Base-by-base conservation (phyloP, 2,329 filamentous ascomycete species). In the Dactylonectria macrodidyma region DNA sequence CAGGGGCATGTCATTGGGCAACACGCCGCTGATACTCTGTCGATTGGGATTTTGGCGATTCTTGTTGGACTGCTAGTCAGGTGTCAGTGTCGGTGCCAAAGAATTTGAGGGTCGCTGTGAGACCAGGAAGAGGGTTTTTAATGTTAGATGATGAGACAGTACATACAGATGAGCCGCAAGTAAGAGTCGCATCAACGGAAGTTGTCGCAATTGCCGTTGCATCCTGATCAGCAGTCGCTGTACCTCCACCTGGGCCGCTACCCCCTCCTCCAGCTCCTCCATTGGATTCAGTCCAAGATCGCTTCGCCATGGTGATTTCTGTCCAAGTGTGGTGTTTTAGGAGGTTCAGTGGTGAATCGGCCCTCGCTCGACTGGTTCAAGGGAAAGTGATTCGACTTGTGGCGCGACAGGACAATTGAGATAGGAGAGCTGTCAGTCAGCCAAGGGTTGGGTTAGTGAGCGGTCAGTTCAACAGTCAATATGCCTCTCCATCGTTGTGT, bases 211-310 rank as follows among this genome's bases (percentile, higher is more conserved):
- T 60, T 5, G 67, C 41, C 52, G 68, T 72, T 9, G 69, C 60
- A 64, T 70, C 74, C 36, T 51, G 66, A 1, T 67, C 63, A 50
- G 71, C 71, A 3, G 70, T 64, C n/a, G 62, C n/a, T 14, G 38
- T 54, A 59, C 57, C 56, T 56, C 60, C 66, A 19, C 68, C 62
- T 30, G 26, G 26, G 26, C 54, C 52, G 30, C 51, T 30, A 2
- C 46, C 58, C 10, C 55, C 59, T 6, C 59, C 36, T n/a, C 59
- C 54, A 24, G 52, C 52, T 33, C 36, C 55, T 54, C 67, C 67
- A 34, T 74, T 74, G 2, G 73, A 75, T 16, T 75, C 73, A 19
- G 71, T 75, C 73, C 73, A 75, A 47, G 73, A 72, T 73, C 73
- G 33, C 41, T 75, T 75, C 3, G 73, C 73, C 73, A 75, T 75